Evolutionary conservation across 2,329 filamentous ascomycete genomes (phyloP).

Genomic region (Sclerotiophoma versabilis): DNA sequence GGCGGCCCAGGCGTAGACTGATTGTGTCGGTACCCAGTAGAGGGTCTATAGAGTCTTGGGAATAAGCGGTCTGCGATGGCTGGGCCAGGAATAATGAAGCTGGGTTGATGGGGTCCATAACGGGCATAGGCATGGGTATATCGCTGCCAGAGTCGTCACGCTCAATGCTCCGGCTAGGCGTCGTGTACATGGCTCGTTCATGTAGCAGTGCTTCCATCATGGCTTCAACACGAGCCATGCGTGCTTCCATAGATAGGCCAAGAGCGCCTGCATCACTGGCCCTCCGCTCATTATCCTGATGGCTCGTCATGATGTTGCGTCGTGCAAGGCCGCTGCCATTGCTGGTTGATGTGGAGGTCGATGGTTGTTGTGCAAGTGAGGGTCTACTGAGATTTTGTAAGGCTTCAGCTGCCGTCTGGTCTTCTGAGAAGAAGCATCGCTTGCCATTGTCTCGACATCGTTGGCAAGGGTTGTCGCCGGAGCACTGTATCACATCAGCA

Average conservation of each 20-base stretch:
- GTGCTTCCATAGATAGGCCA: slow-evolving; percentile 41
- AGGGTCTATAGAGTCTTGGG: slow-evolving; percentile 6
- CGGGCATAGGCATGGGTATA: slow-evolving; percentile 26
- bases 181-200: slow-evolving; percentile 34
- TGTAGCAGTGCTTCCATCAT: slow-evolving; percentile 48
- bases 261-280: slow-evolving; percentile 38
- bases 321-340: slow-evolving; percentile 26
- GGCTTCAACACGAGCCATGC: slow-evolving; percentile 44
- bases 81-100: slow-evolving; percentile 27
- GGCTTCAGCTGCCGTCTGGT: slow-evolving; percentile 48
- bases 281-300: slow-evolving; percentile 29
- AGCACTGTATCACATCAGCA: slow-evolving; percentile 34
- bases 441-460: slow-evolving; percentile 45
- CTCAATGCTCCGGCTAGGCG: slow-evolving; percentile 36
- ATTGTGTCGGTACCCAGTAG: background rate
- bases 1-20: slow-evolving; percentile 20
- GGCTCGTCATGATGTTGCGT: slow-evolving; percentile 30
- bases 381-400: slow-evolving; percentile 48
- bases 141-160: slow-evolving; percentile 34
- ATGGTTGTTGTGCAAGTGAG: slow-evolving; percentile 26
- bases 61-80: background rate
- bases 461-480: slow-evolving; percentile 46
- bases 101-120: slow-evolving; percentile 35
- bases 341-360: slow-evolving; percentile 7
- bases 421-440: slow-evolving; percentile 49